Conservation (phyloP, 73 alveolate species). For the Durusdinium trenchii region DNA sequence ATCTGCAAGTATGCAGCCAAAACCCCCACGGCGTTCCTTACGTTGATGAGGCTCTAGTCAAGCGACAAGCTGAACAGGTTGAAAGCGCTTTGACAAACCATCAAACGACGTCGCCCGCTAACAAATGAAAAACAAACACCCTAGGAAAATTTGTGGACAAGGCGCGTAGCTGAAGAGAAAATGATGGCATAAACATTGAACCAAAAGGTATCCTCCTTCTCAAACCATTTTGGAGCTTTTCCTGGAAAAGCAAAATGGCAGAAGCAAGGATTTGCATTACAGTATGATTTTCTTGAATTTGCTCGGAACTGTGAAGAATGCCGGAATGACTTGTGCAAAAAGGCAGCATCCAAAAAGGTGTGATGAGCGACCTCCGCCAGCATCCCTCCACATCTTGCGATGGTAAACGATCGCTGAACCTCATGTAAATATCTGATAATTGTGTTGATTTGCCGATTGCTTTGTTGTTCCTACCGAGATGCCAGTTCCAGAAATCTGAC, state of each 20-base stretch:
- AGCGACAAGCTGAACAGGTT: too few species aligned
- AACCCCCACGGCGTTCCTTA: too few species aligned
- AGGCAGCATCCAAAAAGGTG: not conserved
- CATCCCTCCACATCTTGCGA: conserved; percentile 11
- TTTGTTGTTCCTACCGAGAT: too few species aligned
- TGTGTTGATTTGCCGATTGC: too few species aligned
- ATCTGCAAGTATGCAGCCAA: too few species aligned
- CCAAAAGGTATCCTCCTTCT: conserved; percentile 32
- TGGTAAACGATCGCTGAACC: conserved; percentile 12
- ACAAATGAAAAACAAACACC: too few species aligned
- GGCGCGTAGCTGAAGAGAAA: conserved; percentile 12
- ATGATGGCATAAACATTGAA: conserved; percentile 24
- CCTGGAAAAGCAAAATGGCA: not conserved
- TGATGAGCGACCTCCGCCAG: not conserved
- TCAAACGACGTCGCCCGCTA: too few species aligned
- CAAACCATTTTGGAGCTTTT: conserved; percentile 16
- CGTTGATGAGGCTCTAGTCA: too few species aligned
- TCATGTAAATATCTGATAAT: too few species aligned
- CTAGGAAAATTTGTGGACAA: too few species aligned
- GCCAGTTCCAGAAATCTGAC: not conserved
- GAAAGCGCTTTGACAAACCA: too few species aligned
- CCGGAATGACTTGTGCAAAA: not conserved
- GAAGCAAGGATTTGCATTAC: not conserved
- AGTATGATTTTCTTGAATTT: not conserved
- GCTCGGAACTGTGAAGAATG: not conserved